Conservation (phyloP, 2,329 filamentous ascomycete species). For the Didymella pomorum region DNA sequence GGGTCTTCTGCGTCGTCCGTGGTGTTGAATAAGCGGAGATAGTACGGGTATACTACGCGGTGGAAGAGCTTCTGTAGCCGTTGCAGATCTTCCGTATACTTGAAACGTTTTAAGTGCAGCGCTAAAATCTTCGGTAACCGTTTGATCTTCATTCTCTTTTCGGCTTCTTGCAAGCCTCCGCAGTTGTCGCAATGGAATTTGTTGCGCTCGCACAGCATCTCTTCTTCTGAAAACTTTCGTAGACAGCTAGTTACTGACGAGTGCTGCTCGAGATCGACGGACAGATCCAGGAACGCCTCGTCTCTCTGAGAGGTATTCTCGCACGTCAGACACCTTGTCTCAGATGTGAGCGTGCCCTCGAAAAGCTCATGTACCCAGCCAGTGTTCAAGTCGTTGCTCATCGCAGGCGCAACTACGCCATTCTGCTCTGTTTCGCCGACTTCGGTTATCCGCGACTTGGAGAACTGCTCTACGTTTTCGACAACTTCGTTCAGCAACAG, state of each 20-base stretch:
- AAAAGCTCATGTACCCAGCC: constrained; percentile 98
- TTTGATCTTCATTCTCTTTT: constrained; percentile 99
- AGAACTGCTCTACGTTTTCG: constrained; percentile 88
- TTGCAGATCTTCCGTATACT: constrained; percentile 95
- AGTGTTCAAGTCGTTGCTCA: constrained; percentile 41
- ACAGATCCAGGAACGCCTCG: constrained; percentile 94
- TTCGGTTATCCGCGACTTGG: constrained; percentile 65
- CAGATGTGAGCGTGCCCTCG: constrained; percentile 91
- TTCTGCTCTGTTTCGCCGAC: constrained; percentile 39
- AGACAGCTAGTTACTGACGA: constrained; percentile 96
- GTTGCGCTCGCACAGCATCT: constrained; percentile 96
- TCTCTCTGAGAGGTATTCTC: constrained; percentile 95
- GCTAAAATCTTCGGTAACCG: constrained; percentile 89
- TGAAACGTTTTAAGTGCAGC: constrained; percentile 94
- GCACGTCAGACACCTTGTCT: constrained; percentile 95
- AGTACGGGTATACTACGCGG: constrained; percentile 94
- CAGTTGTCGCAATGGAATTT: constrained; percentile 99
- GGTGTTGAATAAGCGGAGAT: constrained; percentile 95
- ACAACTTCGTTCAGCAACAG: constrained; percentile 96
- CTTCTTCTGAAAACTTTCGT: constrained; percentile 94
- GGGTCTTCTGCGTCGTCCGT: constrained; percentile 94
- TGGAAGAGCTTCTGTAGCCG: constrained; percentile 96
- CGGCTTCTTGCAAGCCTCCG: constrained; percentile 93
- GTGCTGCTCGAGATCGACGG: constrained; percentile 93
- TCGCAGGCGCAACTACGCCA: constrained; percentile 28